Base-by-base conservation (phyloP, 2,329 filamentous ascomycete genomes). In the Coniochaeta sp. region DNA sequence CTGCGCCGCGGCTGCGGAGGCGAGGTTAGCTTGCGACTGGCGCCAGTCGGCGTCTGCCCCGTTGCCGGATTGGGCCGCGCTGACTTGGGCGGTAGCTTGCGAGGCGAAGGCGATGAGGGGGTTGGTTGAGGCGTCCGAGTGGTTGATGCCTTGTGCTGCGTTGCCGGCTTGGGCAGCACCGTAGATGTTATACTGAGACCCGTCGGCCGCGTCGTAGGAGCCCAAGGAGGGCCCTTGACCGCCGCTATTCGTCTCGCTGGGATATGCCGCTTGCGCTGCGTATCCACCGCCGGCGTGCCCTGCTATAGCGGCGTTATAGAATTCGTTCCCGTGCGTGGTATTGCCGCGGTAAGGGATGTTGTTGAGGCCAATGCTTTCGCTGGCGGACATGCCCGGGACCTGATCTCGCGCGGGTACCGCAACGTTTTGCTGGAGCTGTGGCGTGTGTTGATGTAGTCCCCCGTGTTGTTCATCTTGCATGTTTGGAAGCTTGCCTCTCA, bases 81-180 rank as follows among this genome's bases (percentile, higher is more conserved):
- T 10, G 28, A 49, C 47, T 30, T 35, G 28, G 18, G 47, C 47
- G 6, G 47, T 26, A 8, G 47, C 47, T 46, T 70, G 71, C 4
- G 66, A 60, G 2, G 65, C 66, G 47, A 74, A 76, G 1, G 66
- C 61, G 4, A 71, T 61, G 48, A 75, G 58, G 0, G 70, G 66
- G 27, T 72, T 71, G 13, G 55, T 48, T 6, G 60, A n/a, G 1
- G 54, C 38, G 6, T 49, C 53, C 5, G 53, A 33, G 14, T 42
- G 40, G 32, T 51, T 53, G 8, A 56, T 51, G 3, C 54, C 53
- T 0, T 58, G 30, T 22, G 52, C 51, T 35, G 52, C 52, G 12
- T 57, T 38, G 4, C 51, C 57, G 32, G 55, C 52, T 10, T 52
- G 55, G 30, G 58, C 51, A 13, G 56, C 49, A 2, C 58, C 53